Evolutionary conservation across 2,329 filamentous ascomycete genomes (phyloP).

Genomic region (Penicillium sp.): DNA sequence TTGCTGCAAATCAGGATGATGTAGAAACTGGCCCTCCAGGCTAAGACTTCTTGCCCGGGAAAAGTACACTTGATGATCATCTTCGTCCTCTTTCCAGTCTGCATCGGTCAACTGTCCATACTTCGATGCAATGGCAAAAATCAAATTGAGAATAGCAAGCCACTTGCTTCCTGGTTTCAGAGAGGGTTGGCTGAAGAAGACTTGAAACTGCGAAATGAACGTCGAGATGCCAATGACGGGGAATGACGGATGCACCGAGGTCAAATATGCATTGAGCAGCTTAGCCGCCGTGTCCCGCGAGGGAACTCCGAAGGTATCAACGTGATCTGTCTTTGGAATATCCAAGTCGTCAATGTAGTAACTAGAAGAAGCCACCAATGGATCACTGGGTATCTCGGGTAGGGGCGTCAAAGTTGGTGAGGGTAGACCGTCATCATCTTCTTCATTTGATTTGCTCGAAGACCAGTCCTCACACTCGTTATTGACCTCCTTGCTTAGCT

Average conservation of each 20-base stretch:
- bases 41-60: conserved; percentile 42
- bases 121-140: conserved; percentile 47
- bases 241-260: conserved; percentile 47
- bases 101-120: conserved; percentile 42
- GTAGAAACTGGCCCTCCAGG: conserved; percentile 42
- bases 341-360: conserved; percentile 46
- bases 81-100: conserved; percentile 38
- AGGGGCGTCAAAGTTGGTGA: conserved; percentile 31
- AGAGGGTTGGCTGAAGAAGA: conserved; percentile 37
- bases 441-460: conserved; percentile 15
- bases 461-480: conserved; percentile 25
- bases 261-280: conserved; percentile 45
- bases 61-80: conserved; percentile 46
- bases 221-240: conserved; percentile 46
- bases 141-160: conserved; percentile 48
- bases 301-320: conserved; percentile 42
- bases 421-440: conserved; percentile 26
- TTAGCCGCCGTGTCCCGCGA: conserved; percentile 39
- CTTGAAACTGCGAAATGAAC: conserved; percentile 45
- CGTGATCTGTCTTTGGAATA: conserved; percentile 35
- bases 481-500: conserved; percentile 37
- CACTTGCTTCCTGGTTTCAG: conserved; percentile 42
- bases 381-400: conserved; percentile 25
- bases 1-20: conserved; percentile 46
- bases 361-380: conserved; percentile 33